Base-by-base conservation (phyloP, 352 stramenopile species). In the Phytopythium aichiense region DNA sequence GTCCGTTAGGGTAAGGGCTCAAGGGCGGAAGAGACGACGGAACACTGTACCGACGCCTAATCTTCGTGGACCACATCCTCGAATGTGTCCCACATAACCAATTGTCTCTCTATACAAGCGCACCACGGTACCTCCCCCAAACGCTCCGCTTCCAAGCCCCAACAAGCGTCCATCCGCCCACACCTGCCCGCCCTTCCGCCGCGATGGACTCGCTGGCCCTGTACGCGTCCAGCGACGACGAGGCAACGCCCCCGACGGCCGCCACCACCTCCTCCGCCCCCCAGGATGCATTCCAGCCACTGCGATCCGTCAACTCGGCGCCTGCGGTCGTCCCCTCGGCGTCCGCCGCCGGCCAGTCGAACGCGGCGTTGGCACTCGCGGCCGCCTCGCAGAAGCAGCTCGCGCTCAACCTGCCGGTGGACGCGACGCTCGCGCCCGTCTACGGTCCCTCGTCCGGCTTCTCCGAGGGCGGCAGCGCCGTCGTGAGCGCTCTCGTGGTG, bases 391-490 rank as follows among this genome's bases (percentile, higher is more conserved):
- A 78, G 55, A 65, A 67, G 38, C 70, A 88, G 59, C 71, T 90
- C 43, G 67, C 66, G 45, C 54, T 88, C 40, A 92, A 92, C 60
- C 64, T 92, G 38, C 82, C 83, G 18, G 69, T 92, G 23, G 77
- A 89, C 57, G 76, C 78, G 18, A 90, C 83, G 13, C 60, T 92
- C 22, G 80, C 83, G 25, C 69, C 77, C 13, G 77, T 71, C 38
- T 64, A 86, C 33, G 83, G 80, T 0, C 80, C 80, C 0, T 65
- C 76, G 13, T 37, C 65, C 52, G 46, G 23, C 4, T 53, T 35
- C 25, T 33, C 46, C 22, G 46, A 18, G 22, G 18, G 13, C 42
- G 35, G 52, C 23, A 25, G 52, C 52, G 28, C 56, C 23, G 64
- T 38, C 7, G 43, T 61, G 1, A 31, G 61, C 46, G 49, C 63